phyloP scores from a whole-genome alignment of 768 basidiomycete genomes.

The Mycena rebaudengoi region DNA sequence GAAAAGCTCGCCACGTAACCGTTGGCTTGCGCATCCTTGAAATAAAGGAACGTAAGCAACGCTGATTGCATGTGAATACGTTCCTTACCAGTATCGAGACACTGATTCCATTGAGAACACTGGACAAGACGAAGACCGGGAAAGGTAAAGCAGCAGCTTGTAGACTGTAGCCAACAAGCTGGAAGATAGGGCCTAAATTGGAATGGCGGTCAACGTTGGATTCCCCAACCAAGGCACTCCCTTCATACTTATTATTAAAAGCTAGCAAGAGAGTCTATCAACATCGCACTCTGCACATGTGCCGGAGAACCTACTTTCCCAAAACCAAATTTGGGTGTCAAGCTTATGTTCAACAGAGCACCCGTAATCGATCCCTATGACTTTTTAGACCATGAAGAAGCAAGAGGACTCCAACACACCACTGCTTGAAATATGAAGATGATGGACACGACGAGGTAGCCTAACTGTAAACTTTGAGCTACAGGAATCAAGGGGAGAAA shows the following conservation, averaged over 20 bases:
- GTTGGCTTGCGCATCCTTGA: slow-evolving; percentile 63
- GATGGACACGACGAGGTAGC: slow-evolving; percentile 59
- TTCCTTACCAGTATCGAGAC: slow-evolving; percentile 50
- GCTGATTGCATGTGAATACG: not conserved
- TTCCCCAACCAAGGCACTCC: not conserved
- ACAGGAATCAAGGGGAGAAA: not conserved
- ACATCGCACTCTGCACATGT: not conserved
- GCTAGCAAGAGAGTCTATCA: slow-evolving; percentile 9
- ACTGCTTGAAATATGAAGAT: slow-evolving; percentile 50
- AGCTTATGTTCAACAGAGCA: slow-evolving; percentile 55
- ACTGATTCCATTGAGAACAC: slow-evolving; percentile 59
- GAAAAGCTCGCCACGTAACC: slow-evolving; percentile 58
- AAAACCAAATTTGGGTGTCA: slow-evolving; percentile 56
- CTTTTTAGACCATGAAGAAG: not conserved
- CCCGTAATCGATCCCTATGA: slow-evolving; percentile 57
- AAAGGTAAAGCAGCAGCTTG: slow-evolving; percentile 60
- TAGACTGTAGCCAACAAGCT: slow-evolving; percentile 56
- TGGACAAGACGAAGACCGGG: slow-evolving; percentile 55
- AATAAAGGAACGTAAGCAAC: not conserved
- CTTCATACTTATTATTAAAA: slow-evolving; percentile 24
- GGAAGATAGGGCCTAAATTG: slow-evolving; percentile 48
- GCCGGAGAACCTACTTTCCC: slow-evolving; percentile 49
- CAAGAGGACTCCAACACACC: slow-evolving; percentile 29
- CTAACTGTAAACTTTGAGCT: slow-evolving; percentile 39
- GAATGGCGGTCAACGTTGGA: not conserved